Percentiles rank a stretch among this genome's conserved stretches.
These are phyloP conservation scores for Castanea mollissima DNA, from an alignment of 306 rosid genomes.

Conservation along the genomic window DNA sequence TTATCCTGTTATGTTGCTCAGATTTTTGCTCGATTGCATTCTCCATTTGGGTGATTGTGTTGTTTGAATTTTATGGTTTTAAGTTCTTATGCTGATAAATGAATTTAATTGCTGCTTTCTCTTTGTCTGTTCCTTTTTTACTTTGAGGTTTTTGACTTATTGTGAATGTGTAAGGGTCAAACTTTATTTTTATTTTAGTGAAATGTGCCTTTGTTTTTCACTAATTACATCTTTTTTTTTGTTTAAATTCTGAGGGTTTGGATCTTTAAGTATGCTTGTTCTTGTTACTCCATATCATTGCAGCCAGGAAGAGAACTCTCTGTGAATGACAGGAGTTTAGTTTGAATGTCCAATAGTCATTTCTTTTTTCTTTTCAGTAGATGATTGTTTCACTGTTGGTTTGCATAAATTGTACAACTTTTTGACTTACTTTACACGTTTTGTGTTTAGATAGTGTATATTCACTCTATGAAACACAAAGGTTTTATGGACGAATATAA, in stretches of 20 bases:
- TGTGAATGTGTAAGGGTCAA: not conserved
- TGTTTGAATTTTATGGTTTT: not conserved
- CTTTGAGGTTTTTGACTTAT: not conserved
- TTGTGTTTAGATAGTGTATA: not conserved
- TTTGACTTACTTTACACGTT: not conserved
- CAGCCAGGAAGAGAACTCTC: not conserved
- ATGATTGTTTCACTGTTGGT: not conserved
- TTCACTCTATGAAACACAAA: not conserved
- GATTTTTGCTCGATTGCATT: not conserved
- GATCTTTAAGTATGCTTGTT: too few species aligned
- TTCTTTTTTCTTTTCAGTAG: not conserved
- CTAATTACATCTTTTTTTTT: not conserved
- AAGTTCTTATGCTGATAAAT: not conserved
- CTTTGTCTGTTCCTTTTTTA: not conserved
- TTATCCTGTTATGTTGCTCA: not conserved
- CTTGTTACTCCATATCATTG: too few species aligned
- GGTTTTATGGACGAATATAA: not conserved
- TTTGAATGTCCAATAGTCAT: not conserved
- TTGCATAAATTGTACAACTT: not conserved
- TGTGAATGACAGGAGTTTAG: not conserved
- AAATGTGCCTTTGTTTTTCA: not conserved
- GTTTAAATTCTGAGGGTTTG: not conserved
- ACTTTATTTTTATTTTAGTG: not conserved
- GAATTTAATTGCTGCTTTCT: not conserved
- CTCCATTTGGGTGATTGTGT: not conserved